Evolutionary conservation across 345 rosid species (phyloP), one percentile per base, ranked within the genome.

Genomic region (Trapa incisa): DNA sequence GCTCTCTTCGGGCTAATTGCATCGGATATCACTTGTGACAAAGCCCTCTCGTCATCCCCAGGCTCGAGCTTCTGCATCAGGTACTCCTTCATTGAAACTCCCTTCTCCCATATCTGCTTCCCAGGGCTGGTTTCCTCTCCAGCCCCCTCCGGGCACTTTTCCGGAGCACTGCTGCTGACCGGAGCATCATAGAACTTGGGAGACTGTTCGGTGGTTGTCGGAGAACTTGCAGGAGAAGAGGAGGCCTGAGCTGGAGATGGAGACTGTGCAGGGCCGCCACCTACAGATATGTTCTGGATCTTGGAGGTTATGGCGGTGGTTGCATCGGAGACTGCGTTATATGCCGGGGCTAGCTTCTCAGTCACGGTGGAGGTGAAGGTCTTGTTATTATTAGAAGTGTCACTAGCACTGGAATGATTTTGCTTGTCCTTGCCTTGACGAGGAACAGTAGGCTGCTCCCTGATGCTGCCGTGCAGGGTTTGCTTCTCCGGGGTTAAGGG

Each of bases 51-150:
- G 29, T 91, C 92, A 70, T 88, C 89, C 0, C 92, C 89, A 6
- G 92, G 97, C 73, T 80, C 85, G 43, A 88, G 65, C 78, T 81
- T 88, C 64, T 91, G 70, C 70, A 73, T 72, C 77, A 86, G 76
- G 68, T 80, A 88, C 72, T 86, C 91, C 78, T 88, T 86, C 77
- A 91, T 86, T 0, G 97, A 91, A 32, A 86, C 92, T n/a, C 92
- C 91, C 77, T 88, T 82, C 67, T 85, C 88, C 88, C 87, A 85
- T 12, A 77, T 76, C 70, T 78, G 71, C 38, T 70, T 70, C 0
- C 68, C 62, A 29, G 77, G 39, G 37, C 69, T 65, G 3, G 65
- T 2, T 3, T 32, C 12, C 67, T 29, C 67, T 1, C 13, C 48
- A n/a, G 32, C n/a, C 29, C 29, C 29, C 47, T 22, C 14, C 14